Base-by-base conservation (phyloP, 2,329 filamentous ascomycete species). In the Aspergillus sojae region DNA sequence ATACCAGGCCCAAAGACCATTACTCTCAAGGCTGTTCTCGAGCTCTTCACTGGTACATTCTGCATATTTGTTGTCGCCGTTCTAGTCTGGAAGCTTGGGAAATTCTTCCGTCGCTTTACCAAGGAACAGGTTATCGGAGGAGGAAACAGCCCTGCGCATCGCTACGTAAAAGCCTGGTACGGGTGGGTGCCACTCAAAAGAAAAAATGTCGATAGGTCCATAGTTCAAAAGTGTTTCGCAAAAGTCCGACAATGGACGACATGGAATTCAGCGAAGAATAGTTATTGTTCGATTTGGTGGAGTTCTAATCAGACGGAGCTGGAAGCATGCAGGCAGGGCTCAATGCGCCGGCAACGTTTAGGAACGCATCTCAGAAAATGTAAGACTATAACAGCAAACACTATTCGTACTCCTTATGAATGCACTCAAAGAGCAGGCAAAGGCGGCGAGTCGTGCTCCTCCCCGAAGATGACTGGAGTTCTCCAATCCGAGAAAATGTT, bases 241-340 rank as follows among this genome's bases (percentile, higher is more conserved):
- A 68, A 61, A 48, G 21, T 78, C 11, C 62, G 69, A 53, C 58
- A 70, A 7, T 75, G 68, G 69, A 67, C 73, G 5, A 63, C 72
- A 5, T 80, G 78, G 78, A 73, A 72, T 54, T 74, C 77, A 4
- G 70, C 74, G 4, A 72, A 67, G 61, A 68, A 71, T 11, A 74
- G 79, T 58, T 80, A 79, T 65, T 71, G 65, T 52, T 78, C 77
- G 76, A 69, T 79, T 14, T 80, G 78, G 78, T 80, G 78, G 79
- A 75, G 80, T 67, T 76, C 76, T 12, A 70, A 68, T 1, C 68
- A 74, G 26, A 67, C 70, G 46, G 72, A 69, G 30, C 58, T 64
- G 28, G 56, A 71, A 53, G 65, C 64, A 50, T 71, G 72, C 46
- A 62, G 62, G 2, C 57, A 65, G 36, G 63, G 68, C 26, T 65